Conservation (phyloP, 257 asterid species). For the Ocimum tenuiflorum region DNA sequence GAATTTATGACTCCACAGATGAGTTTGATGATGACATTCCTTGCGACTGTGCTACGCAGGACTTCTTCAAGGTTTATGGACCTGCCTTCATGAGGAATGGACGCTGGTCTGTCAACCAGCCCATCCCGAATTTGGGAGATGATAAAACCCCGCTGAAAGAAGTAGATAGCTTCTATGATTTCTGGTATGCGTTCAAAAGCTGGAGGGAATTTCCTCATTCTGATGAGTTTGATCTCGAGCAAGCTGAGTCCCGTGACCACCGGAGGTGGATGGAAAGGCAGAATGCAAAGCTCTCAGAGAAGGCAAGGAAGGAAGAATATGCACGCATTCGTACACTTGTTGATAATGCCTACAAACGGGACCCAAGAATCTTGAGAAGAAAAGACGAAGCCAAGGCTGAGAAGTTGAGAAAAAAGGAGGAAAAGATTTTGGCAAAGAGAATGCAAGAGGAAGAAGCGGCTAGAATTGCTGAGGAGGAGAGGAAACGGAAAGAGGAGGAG, state of each 20-base stretch:
- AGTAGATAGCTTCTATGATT: conserved; percentile 75
- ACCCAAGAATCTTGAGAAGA: conserved; percentile 73
- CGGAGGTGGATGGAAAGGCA: conserved; percentile 98
- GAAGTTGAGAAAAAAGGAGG: conserved; percentile 85
- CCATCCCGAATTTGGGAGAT: conserved; percentile 71
- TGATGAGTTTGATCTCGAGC: conserved; percentile 91
- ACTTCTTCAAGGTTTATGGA: conserved; percentile 86
- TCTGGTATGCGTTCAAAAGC: conserved; percentile 88
- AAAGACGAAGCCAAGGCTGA: conserved; percentile 79
- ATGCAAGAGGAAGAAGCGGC: conserved; percentile 81
- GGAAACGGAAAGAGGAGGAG: conserved; percentile 63
- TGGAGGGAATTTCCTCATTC: conserved; percentile 99
- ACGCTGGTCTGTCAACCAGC: conserved; percentile 80
- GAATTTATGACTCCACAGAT: conserved; percentile 88
- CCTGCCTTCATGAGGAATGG: conserved; percentile 98
- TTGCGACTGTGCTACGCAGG: conserved; percentile 73
- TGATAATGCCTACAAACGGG: conserved; percentile 84
- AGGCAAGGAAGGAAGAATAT: conserved; percentile 83
- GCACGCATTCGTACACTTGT: conserved; percentile 78
- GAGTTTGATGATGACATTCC: conserved; percentile 98
- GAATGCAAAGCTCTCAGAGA: conserved; percentile 85
- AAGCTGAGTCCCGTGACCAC: conserved; percentile 95
- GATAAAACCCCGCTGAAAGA: conserved; percentile 52
- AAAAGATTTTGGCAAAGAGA: conserved; percentile 74
- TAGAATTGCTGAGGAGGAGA: conserved; percentile 72